Percentiles rank a stretch among this genome's conserved stretches.
phyloP scores from a whole-genome alignment of 306 rosid genomes.

The Nissolia schottii region DNA sequence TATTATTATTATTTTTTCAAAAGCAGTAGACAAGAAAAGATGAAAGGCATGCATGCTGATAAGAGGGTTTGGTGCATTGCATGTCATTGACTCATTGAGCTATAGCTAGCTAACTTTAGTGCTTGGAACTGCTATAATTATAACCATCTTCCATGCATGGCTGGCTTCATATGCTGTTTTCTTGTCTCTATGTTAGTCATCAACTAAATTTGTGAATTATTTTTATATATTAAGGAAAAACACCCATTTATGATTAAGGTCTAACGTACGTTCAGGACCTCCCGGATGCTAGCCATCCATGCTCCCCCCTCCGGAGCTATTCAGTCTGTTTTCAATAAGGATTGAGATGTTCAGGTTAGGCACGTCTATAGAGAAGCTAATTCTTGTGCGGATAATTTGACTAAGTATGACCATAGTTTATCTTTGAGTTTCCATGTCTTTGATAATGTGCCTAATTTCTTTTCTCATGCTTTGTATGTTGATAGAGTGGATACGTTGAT shows the following conservation, averaged over 20 bases:
- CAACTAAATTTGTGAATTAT: not conserved
- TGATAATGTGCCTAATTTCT: too few species aligned
- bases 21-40: not conserved
- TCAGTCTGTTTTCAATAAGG: too few species aligned
- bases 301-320: too few species aligned
- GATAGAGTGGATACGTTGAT: too few species aligned
- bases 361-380: too few species aligned
- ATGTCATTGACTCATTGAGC: not conserved
- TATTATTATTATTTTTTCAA: not conserved
- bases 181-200: not conserved
- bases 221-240: not conserved
- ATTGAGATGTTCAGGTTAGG: too few species aligned
- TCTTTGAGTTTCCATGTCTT: too few species aligned
- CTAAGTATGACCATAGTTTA: too few species aligned
- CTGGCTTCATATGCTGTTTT: not conserved
- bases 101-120: not conserved
- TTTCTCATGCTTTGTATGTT: too few species aligned
- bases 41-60: not conserved
- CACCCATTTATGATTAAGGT: not conserved
- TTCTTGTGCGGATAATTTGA: too few species aligned
- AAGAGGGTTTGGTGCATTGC: not conserved
- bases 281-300: too few species aligned
- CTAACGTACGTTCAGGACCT: too few species aligned
- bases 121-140: not conserved
- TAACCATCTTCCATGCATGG: not conserved